Evolutionary conservation across 2,329 filamentous ascomycete genomes (phyloP).

Genomic region (Scedosporium apiospermum): DNA sequence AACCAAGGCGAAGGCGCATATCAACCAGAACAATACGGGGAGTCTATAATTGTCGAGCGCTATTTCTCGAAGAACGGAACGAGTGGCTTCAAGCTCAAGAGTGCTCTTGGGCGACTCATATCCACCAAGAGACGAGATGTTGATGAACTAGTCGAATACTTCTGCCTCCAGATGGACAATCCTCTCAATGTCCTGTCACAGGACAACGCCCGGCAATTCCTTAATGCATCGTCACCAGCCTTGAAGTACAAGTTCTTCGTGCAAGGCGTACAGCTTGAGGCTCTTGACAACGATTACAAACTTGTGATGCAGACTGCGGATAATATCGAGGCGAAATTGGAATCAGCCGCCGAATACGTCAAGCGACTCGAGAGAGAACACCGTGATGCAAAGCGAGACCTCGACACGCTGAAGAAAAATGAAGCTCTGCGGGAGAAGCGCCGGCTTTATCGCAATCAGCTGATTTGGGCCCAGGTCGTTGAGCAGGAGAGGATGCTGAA

Average conservation of each 20-base stretch:
- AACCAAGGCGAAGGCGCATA: constrained; percentile 82
- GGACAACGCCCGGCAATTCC: constrained; percentile 86
- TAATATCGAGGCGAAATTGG: constrained; percentile 55
- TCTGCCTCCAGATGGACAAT: constrained; percentile 89
- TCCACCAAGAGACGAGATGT: constrained; percentile 80
- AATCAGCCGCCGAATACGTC: constrained; percentile 54
- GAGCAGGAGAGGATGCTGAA: constrained; percentile 55
- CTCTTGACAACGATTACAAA: constrained; percentile 83
- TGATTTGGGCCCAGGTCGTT: constrained; percentile 81
- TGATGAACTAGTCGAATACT: constrained; percentile 89
- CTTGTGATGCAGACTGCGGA: constrained; percentile 73
- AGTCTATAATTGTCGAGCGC: constrained; percentile 82
- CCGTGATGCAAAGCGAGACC: constrained; percentile 54
- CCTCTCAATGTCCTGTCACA: constrained; percentile 93
- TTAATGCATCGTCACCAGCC: constrained; percentile 70
- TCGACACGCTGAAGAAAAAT: constrained; percentile 57
- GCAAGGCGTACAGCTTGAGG: constrained; percentile 86
- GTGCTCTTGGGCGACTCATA: constrained; percentile 56
- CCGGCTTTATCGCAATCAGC: constrained; percentile 51
- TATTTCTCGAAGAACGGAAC: constrained; percentile 67
- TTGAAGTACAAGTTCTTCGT: constrained; percentile 97
- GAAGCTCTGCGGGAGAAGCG: constrained; percentile 53
- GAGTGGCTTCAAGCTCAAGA: constrained; percentile 83
- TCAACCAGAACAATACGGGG: constrained; percentile 70
- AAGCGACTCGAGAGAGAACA: constrained; percentile 44